These are phyloP conservation scores for Coprinellus micaceus DNA, from an alignment of 768 basidiomycete genomes.

Conservation along the genomic window DNA sequence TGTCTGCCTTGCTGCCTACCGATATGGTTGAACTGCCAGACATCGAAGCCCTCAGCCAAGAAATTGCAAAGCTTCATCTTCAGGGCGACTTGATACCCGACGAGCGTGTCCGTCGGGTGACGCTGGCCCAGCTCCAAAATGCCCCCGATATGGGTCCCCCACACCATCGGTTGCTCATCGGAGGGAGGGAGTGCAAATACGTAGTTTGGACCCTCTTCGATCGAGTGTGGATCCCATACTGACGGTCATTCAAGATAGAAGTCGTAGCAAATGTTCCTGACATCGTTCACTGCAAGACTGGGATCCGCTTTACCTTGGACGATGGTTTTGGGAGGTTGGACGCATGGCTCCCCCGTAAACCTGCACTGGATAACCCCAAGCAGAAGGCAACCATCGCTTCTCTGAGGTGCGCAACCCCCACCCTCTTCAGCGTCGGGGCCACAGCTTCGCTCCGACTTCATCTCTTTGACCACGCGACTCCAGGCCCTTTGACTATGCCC, in stretches of 20 bases:
- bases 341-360: not conserved
- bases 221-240: not conserved
- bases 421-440: too few species aligned
- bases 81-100: not conserved
- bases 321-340: not conserved
- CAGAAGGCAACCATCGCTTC: not conserved
- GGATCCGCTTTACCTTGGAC: not conserved
- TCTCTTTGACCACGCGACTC: not conserved
- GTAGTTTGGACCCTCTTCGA: not conserved
- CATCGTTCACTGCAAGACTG: not conserved
- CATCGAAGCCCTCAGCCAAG: slow-evolving; percentile 1
- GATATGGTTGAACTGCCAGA: not conserved
- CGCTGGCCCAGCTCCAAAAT: slow-evolving; percentile 8
- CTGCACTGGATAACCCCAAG: not conserved
- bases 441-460: too few species aligned
- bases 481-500: slow-evolving; percentile 4
- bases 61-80: not conserved
- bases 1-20: not conserved
- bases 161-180: slow-evolving; percentile 5
- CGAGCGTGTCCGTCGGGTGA: slow-evolving; percentile 3
- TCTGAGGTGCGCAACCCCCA: not conserved
- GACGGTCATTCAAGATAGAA: not conserved
- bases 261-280: slow-evolving; percentile 11
- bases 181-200: slow-evolving; percentile 8
- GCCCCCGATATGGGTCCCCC: slow-evolving; percentile 1